Base-by-base conservation (phyloP, 768 basidiomycete species). In the Basidioascus undulatus region DNA sequence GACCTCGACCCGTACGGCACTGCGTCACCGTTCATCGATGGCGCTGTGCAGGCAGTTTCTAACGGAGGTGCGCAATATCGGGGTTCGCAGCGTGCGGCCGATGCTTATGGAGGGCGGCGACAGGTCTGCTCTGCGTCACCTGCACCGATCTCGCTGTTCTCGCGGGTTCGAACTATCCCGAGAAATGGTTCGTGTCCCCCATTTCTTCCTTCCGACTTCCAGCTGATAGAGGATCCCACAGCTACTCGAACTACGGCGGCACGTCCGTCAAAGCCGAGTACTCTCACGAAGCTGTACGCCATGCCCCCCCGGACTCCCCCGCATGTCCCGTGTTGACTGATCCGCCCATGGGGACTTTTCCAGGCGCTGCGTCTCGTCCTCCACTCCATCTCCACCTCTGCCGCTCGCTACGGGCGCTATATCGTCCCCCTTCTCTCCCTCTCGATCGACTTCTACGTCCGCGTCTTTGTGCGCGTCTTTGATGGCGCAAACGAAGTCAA, bases 1-100 rank as follows among this genome's bases (percentile, higher is more conserved):
- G 92, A 98, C 56, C 68, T 98, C 21, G 92, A 98, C 55, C 92
- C 92, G 0, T 98, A 96, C 52, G 92, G 92, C 1, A 89, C 84
- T 8, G 92, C 92, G 0, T 77, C 84, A 4, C 92, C 89, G 3
- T 98, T 98, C 55, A 76, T 98, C 21, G 92, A 98, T 50, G 76
- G 76, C 18, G 86, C 89, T 0, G 74, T 98, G 13, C 86, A 94
- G 51, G 72, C 71, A 43, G 64, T 92, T 8, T 69, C 71, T 25
- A 86, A 87, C 48, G 86, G 80, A 55, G 89, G 87, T 76, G 44
- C 49, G 66, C 39, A n/a, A n/a, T n/a, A n/a, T n/a, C n/a, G n/a
- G n/a, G n/a, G n/a, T n/a, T n/a, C n/a, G n/a, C n/a, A n/a, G n/a
- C n/a, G 44, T 32, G n/a, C 24, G 8, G n/a, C 10, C 13, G 4